phyloP scores from a whole-genome alignment of 768 basidiomycete species.

The Suillus paluster region DNA sequence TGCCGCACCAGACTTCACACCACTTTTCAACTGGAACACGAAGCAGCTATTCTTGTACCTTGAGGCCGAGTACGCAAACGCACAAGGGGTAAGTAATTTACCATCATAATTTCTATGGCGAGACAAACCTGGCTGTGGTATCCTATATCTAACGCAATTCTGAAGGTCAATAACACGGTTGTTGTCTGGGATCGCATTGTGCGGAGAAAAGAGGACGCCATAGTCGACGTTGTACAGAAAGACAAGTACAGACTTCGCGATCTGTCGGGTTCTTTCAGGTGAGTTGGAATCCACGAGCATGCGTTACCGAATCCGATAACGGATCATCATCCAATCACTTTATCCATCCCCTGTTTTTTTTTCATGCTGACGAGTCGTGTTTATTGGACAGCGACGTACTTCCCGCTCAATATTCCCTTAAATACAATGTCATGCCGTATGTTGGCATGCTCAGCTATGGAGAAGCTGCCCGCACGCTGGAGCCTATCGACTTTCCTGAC shows the following conservation, averaged over 20 bases:
- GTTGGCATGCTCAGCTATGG: constrained; percentile 82
- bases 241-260: constrained; percentile 90
- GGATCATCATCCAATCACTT: constrained; percentile 17
- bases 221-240: constrained; percentile 59
- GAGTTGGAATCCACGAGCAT: constrained; percentile 33
- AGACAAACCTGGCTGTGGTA: neutral
- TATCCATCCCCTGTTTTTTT: constrained; percentile 3
- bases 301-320: constrained; percentile 16
- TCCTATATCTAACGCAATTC: constrained; percentile 14
- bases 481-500: constrained; percentile 40
- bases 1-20: constrained; percentile 62
- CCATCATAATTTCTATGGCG: constrained; percentile 4
- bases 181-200: constrained; percentile 95
- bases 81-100: constrained; percentile 62
- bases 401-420: constrained; percentile 72
- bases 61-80: constrained; percentile 79
- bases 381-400: constrained; percentile 56
- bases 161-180: constrained; percentile 71
- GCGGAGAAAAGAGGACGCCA: constrained; percentile 75
- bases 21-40: constrained; percentile 96
- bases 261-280: constrained; percentile 75
- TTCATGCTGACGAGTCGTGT: constrained; percentile 22
- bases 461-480: constrained; percentile 57
- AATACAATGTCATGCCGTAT: constrained; percentile 91
- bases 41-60: constrained; percentile 91